Evolutionary conservation across 208 protist species (phyloP), one percentile per base, ranked within the genome.

Genomic region (Jaenimonas drosophilae): DNA sequence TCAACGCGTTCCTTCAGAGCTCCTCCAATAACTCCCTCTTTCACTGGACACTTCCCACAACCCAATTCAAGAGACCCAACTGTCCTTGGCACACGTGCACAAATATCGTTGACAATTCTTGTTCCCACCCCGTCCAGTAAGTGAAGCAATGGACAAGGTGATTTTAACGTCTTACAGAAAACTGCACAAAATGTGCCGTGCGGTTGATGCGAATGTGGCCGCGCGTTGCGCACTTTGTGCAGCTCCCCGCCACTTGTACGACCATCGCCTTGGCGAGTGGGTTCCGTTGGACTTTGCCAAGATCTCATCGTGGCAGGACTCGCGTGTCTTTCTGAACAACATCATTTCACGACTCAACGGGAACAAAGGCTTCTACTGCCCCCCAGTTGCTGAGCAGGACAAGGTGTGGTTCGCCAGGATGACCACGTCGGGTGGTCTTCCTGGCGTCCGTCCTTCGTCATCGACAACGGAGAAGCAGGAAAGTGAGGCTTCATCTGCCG

Each of bases 261-360:
- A 85, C 48, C 72, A 78, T 46, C 65, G 58, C 33, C 37, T 48
- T 23, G 61, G 62, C 17, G 55, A 69, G 29, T 91, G 82, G 78
- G 44, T 59, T 16, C 51, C 40, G 1, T 49, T 82, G 31, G 56
- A 82, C 44, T 31, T 81, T 21, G 59, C 58, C 9, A 61, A 77
- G 44, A 44, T 75, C 49, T 45, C 60, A 0, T 33, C 28, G 20
- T 82, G 73, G 75, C 40, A 54, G 5, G 77, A 87, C 53, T 65
- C 70, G 20, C 64, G 69, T 17, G 54, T 69, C 23, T 91, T 82
- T 42, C 48, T 91, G 23, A 76, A 91, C 44, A 58, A 53, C n/a
- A 61, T 87, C 31, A 81, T 91, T 40, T 77, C 72, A 12, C 64
- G 70, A 3, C 56, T 91, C 24, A 91, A 91, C 55, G 60, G 64